phyloP scores from a whole-genome alignment of 495 filamentous ascomycete species.

The Pseudotulostoma volvatum region DNA sequence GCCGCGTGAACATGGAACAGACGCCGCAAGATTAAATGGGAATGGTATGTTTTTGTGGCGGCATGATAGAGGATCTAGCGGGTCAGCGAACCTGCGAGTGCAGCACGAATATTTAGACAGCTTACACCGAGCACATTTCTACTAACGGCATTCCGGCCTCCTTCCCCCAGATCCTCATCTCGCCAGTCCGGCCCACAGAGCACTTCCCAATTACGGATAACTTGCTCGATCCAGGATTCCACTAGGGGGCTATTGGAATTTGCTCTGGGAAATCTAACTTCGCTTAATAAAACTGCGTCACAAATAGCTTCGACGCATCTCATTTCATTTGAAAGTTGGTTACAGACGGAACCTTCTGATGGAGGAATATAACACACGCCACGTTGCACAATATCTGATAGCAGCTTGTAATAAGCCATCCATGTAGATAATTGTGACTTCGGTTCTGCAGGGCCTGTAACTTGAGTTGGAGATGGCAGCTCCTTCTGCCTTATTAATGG shows the following conservation, averaged over 20 bases:
- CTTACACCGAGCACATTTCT: conserved; percentile 55
- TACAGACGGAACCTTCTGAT: conserved; percentile 27
- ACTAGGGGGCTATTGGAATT: conserved; percentile 55
- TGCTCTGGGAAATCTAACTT: conserved; percentile 70
- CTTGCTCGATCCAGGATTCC: conserved; percentile 63
- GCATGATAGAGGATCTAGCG: conserved; percentile 64
- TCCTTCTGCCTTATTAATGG: conserved; percentile 19
- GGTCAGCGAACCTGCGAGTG: background rate
- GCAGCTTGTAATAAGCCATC: conserved; percentile 61
- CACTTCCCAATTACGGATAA: conserved; percentile 71
- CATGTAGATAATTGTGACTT: conserved; percentile 34
- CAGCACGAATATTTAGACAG: conserved; percentile 3
- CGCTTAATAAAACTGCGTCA: conserved; percentile 52
- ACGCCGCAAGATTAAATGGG: conserved; percentile 68
- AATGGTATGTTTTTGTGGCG: conserved; percentile 85
- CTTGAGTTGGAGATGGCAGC: conserved; percentile 30
- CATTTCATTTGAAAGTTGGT: conserved; percentile 54
- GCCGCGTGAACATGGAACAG: conserved; percentile 77
- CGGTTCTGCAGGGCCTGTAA: conserved; percentile 8
- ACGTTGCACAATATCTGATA: conserved; percentile 41
- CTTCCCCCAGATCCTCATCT: conserved; percentile 60
- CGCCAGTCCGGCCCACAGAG: conserved; percentile 58
- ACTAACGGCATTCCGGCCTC: conserved; percentile 54
- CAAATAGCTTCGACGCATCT: conserved; percentile 58
- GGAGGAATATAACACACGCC: conserved; percentile 19